Evolutionary conservation across 495 filamentous ascomycete genomes (phyloP).

Genomic region (Penicillium steckii): DNA sequence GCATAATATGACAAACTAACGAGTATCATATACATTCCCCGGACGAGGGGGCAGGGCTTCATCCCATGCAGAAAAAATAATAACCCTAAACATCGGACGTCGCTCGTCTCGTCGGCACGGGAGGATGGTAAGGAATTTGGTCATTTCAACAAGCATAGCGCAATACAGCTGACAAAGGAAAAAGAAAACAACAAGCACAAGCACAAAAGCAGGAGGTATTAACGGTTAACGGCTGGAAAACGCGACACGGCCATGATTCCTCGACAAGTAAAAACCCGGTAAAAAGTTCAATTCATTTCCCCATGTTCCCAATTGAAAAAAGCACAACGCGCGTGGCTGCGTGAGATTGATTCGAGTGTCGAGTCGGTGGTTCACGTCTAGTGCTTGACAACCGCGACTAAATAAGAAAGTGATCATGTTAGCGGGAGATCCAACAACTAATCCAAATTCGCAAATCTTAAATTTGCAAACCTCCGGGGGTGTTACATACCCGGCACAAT

Average conservation of each 20-base stretch:
- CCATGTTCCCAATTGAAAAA: conserved; percentile 31
- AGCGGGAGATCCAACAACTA: background rate
- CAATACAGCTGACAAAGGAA: background rate
- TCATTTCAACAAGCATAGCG: conserved; percentile 43
- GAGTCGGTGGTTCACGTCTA: conserved; percentile 16
- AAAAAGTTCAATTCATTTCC: conserved; percentile 25
- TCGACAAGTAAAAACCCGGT: conserved; percentile 31
- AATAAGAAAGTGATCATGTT: conserved; percentile 15
- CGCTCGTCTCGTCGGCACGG: conserved; percentile 31
- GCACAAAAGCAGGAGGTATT: conserved; percentile 45
- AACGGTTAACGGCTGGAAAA: conserved; percentile 36
- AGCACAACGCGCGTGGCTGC: conserved; percentile 25
- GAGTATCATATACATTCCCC: conserved; percentile 49
- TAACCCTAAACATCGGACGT: conserved; percentile 1
- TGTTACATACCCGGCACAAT: conserved; percentile 76
- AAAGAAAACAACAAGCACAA: conserved; percentile 9
- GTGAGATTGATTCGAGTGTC: conserved; percentile 1
- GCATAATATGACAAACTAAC: conserved; percentile 35
- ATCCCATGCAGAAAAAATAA: conserved; percentile 1
- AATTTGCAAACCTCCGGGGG: background rate
- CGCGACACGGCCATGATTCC: conserved; percentile 27
- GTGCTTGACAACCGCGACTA: conserved; percentile 31
- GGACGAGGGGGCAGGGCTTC: background rate
- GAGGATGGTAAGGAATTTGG: conserved; percentile 34
- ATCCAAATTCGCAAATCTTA: background rate